A percentile compares a stretch with the other conserved stretches of the same genome.
Conservation (phyloP, 2,329 filamentous ascomycete species). For the Sclerotinia minor region DNA sequence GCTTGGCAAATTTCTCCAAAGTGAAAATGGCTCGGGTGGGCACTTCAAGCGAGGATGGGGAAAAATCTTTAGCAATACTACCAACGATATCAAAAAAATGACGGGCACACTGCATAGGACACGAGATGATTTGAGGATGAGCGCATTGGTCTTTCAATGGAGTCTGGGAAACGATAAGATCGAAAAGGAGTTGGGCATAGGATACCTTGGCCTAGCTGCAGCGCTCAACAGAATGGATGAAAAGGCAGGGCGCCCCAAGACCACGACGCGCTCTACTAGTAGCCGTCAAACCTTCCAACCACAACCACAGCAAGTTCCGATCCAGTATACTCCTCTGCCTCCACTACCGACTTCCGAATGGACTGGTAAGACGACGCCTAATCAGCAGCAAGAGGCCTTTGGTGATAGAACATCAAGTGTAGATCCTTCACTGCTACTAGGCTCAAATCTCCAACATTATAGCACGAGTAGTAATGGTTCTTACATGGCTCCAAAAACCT, state of each 20-base stretch:
- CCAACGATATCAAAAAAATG: conserved; percentile 59
- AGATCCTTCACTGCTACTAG: conserved; percentile 3
- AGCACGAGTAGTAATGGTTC: background rate
- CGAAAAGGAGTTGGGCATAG: conserved; percentile 62
- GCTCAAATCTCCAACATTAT: conserved; percentile 22
- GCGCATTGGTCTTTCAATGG: conserved; percentile 65
- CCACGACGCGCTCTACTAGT: conserved; percentile 1
- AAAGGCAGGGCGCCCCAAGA: conserved; percentile 25
- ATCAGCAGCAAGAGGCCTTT: conserved; percentile 21
- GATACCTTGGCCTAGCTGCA: conserved; percentile 65
- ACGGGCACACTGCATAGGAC: conserved; percentile 57
- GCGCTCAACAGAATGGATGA: conserved; percentile 56
- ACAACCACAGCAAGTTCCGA: conserved; percentile 28
- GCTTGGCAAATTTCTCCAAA: conserved; percentile 54
- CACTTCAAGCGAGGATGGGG: conserved; percentile 55
- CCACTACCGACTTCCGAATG: conserved; percentile 23
- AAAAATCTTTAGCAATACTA: conserved; percentile 59
- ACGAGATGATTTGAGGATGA: conserved; percentile 63
- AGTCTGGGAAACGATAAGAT: conserved; percentile 58
- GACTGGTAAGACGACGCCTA: conserved; percentile 28
- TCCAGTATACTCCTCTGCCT: conserved; percentile 22
- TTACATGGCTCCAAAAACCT: background rate
- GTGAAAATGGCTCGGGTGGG: conserved; percentile 16
- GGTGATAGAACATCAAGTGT: conserved; percentile 17
- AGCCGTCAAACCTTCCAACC: conserved; percentile 17